A percentile compares a stretch with the other conserved stretches of the same genome.
phyloP scores from a whole-genome alignment of 176 grass and related monocot species.

The Triticum urartu region DNA sequence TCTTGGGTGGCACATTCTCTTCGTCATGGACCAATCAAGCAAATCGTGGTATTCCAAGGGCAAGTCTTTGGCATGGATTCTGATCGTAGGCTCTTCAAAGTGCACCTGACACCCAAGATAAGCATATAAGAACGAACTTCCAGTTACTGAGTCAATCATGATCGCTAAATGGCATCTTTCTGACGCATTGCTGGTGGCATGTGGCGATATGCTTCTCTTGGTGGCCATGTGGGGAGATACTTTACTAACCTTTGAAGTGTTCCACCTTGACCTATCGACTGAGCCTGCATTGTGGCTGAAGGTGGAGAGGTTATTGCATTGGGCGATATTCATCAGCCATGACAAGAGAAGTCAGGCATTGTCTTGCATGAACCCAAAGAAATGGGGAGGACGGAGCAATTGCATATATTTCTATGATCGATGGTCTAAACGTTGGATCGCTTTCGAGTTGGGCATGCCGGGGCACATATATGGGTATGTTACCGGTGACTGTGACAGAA shows the following conservation, averaged over 20 bases:
- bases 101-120: not conserved
- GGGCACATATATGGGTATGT: not conserved
- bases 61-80: not conserved
- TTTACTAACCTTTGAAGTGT: not conserved
- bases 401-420: not conserved
- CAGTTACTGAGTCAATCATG: not conserved
- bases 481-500: not conserved
- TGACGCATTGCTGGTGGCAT: not conserved
- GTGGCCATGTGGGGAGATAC: accelerated
- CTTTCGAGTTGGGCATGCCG: not conserved
- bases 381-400: not conserved
- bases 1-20: not conserved
- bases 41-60: not conserved
- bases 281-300: not conserved
- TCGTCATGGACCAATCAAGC: not conserved
- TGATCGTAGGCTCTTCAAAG: not conserved
- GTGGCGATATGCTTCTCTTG: constrained; percentile 4
- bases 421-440: not conserved
- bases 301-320: not conserved
- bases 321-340: not conserved
- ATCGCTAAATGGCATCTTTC: not conserved
- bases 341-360: not conserved
- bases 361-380: not conserved
- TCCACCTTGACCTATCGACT: not conserved
- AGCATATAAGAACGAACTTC: not conserved